Conservation (phyloP, 192 early-diverging fungal genomes). For the Chytriomyces sp. region DNA sequence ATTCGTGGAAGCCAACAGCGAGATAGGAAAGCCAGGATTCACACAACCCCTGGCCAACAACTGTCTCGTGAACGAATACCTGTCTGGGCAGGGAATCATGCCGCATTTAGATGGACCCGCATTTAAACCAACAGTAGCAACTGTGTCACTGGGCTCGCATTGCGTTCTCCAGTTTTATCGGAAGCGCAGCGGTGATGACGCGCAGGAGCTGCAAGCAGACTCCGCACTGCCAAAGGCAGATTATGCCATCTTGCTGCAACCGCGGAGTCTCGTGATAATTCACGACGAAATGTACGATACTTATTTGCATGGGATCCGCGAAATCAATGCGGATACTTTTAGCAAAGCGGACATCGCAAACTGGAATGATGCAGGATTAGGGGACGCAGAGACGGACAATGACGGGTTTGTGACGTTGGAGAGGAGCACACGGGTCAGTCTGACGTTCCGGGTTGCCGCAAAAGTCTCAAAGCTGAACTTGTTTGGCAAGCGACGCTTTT, state of each 20-base stretch:
- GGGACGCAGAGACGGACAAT: background rate
- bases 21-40: background rate
- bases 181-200: background rate
- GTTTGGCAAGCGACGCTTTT: slow-evolving; percentile 11
- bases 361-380: slow-evolving; percentile 15
- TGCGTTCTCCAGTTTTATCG: slow-evolving; percentile 37
- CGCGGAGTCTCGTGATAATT: slow-evolving; percentile 40
- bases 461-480: slow-evolving; percentile 30
- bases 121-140: slow-evolving; percentile 41
- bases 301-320: slow-evolving; percentile 43
- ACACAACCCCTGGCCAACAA: slow-evolving; percentile 28
- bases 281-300: slow-evolving; percentile 36
- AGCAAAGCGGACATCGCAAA: slow-evolving; percentile 1
- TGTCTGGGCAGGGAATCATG: slow-evolving; percentile 47
- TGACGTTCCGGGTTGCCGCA: slow-evolving; percentile 41
- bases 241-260: slow-evolving; percentile 32
- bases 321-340: slow-evolving; percentile 26
- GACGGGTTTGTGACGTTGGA: background rate
- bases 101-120: slow-evolving; percentile 51
- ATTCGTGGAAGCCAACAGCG: background rate
- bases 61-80: slow-evolving; percentile 49
- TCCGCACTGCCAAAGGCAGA: background rate
- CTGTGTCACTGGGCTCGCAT: slow-evolving; percentile 38
- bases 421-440: slow-evolving; percentile 32
- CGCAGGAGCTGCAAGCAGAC: background rate